Evolutionary conservation across 371 early-diverging fungal species (phyloP).

Genomic region (Mortierella sp.): DNA sequence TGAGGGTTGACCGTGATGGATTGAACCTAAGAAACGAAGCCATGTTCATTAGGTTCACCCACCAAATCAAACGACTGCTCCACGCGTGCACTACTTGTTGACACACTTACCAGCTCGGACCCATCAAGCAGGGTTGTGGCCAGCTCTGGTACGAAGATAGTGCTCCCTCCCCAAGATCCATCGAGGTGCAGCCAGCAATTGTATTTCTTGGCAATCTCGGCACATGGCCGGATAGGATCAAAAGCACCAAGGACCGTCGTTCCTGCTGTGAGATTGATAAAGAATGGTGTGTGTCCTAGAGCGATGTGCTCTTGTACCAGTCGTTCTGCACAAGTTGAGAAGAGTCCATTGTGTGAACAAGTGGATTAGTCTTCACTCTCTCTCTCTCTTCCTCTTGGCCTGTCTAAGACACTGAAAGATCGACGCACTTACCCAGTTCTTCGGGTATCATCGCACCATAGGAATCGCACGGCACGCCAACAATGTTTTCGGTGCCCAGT

Average conservation of each 20-base stretch:
- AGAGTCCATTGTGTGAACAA: no score
- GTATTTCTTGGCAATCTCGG: conserved; percentile 67
- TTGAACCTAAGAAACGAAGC: conserved; percentile 59
- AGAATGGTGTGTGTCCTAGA: conserved; percentile 72
- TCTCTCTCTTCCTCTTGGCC: not conserved
- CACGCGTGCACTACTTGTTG: not conserved
- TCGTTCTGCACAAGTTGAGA: no score
- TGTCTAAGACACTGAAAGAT: not conserved
- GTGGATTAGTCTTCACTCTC: no score
- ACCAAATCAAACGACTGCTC: no score
- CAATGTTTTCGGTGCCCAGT: conserved; percentile 75
- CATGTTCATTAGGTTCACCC: no score
- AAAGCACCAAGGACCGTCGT: conserved; percentile 90
- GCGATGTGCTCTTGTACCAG: conserved; percentile 58
- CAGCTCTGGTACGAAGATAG: conserved; percentile 62
- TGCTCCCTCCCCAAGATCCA: conserved; percentile 88
- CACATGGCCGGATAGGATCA: conserved; percentile 77
- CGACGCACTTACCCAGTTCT: conserved; percentile 60
- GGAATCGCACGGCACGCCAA: conserved; percentile 74
- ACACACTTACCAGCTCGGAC: conserved; percentile 57
- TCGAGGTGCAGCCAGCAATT: conserved; percentile 89
- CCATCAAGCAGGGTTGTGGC: conserved; percentile 62
- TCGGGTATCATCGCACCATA: conserved; percentile 73
- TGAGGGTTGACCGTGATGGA: conserved; percentile 88
- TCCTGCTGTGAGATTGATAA: conserved; percentile 88